Conservation (phyloP, 371 early-diverging fungal species). For the Neoconidiobolus thromboides region DNA sequence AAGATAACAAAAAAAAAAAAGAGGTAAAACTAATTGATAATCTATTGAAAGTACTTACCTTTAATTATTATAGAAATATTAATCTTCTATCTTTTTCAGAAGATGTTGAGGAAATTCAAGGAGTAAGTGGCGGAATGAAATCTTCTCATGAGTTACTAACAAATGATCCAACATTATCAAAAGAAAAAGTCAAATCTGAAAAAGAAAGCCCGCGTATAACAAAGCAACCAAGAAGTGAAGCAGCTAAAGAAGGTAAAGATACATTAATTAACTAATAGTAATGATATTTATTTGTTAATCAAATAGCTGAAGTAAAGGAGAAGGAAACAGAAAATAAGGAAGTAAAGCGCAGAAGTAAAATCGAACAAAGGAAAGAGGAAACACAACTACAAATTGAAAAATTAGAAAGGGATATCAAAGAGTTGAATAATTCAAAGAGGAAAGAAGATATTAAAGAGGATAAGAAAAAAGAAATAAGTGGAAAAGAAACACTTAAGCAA, state of each 20-base stretch:
- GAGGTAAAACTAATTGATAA: not conserved
- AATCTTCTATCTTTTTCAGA: conserved; percentile 78
- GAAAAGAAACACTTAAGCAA: not conserved
- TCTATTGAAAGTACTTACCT: not conserved
- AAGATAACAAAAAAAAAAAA: conserved; percentile 40
- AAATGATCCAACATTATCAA: conserved; percentile 3
- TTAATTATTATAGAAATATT: conserved; percentile 25
- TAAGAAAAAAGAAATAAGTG: not conserved
- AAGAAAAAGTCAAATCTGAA: not conserved
- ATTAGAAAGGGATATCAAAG: conserved; percentile 4
- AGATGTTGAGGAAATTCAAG: conserved; percentile 28
- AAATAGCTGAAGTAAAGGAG: too few relatives aligned
- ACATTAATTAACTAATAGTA: conserved; percentile 3
- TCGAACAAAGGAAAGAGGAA: conserved; percentile 7
- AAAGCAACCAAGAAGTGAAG: not conserved
- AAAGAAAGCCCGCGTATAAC: not conserved
- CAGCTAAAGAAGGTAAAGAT: conserved; percentile 7
- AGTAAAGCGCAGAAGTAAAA: not conserved
- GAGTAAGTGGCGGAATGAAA: conserved; percentile 10
- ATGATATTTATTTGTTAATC: too few relatives aligned
- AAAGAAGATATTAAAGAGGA: not conserved
- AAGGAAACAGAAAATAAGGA: too few relatives aligned
- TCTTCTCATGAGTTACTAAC: conserved; percentile 37
- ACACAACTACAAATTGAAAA: conserved; percentile 5
- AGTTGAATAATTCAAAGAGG: not conserved